These are phyloP conservation scores for Beta macrorhiza DNA, from an alignment of 179 eudicot species.

Conservation along the genomic window DNA sequence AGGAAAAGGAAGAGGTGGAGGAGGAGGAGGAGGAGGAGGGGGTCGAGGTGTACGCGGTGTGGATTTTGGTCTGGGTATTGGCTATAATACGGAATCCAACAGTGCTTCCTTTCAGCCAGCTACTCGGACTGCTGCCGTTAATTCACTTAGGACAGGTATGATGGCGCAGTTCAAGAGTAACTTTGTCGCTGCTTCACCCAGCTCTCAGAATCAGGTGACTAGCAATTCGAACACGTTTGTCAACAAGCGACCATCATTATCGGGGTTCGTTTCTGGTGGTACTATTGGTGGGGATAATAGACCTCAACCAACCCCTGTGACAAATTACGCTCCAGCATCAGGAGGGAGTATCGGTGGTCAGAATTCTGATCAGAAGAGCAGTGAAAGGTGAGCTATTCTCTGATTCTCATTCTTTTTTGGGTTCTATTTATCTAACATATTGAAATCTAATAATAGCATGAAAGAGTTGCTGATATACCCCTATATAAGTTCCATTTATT, in stretches of 20 bases:
- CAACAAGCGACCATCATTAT: constrained; percentile 49
- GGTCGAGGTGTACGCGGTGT: constrained; percentile 93
- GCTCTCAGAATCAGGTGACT: constrained; percentile 37
- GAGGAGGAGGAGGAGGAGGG: constrained; percentile 65
- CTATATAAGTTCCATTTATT: neutral
- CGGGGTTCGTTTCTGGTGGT: constrained; percentile 90
- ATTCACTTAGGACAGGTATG: constrained; percentile 74
- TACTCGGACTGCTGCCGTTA: constrained; percentile 69
- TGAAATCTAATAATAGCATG: too few relatives aligned
- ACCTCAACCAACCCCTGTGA: constrained; percentile 38
- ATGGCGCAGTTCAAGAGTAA: constrained; percentile 74
- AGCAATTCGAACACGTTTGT: constrained; percentile 40
- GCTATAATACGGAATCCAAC: constrained; percentile 64
- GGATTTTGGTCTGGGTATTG: constrained; percentile 92
- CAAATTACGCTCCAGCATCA: constrained; percentile 37
- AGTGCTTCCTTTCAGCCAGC: constrained; percentile 41
- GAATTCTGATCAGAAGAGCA: constrained; percentile 43
- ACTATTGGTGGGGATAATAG: constrained; percentile 71
- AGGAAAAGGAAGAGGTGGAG: constrained; percentile 59
- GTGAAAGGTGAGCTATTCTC: constrained; percentile 52
- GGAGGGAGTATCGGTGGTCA: constrained; percentile 37
- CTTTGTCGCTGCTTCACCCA: constrained; percentile 82
- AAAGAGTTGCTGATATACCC: neutral
- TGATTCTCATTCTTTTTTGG: neutral
- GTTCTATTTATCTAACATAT: too few relatives aligned